phyloP scores from a whole-genome alignment of 1,284 basidiomycete genomes.

The Ceratobasidium sp. region DNA sequence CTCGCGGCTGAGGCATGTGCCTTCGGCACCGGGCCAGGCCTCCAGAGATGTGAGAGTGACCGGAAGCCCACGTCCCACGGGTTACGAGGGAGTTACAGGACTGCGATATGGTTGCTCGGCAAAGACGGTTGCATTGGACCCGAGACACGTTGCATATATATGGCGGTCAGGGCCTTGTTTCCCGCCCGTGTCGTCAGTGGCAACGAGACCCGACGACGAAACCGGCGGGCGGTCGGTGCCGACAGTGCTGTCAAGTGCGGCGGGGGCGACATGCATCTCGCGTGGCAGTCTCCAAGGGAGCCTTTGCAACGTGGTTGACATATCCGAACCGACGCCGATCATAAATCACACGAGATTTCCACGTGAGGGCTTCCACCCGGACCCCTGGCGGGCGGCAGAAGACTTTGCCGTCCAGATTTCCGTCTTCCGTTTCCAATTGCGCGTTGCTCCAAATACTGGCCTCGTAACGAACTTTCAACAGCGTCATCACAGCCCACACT shows the following conservation, averaged over 20 bases:
- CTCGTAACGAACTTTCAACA: constrained; percentile 38
- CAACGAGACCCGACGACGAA: constrained; percentile 1
- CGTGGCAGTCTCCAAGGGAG: constrained; percentile 42
- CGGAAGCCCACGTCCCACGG: constrained; percentile 29
- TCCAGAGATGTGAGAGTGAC: constrained; percentile 29
- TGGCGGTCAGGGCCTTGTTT: not conserved
- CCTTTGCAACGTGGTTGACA: constrained; percentile 40
- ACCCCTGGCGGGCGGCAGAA: constrained; percentile 29
- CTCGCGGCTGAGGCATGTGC: constrained; percentile 28
- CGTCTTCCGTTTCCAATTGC: constrained; percentile 36
- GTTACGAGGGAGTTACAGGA: constrained; percentile 33
- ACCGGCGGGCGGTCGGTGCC: constrained; percentile 19
- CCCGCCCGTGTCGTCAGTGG: not conserved
- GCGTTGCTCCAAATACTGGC: constrained; percentile 39
- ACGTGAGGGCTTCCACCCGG: constrained; percentile 37
- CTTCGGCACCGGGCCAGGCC: constrained; percentile 28
- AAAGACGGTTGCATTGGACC: constrained; percentile 30
- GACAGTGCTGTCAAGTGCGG: constrained; percentile 38
- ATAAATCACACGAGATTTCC: constrained; percentile 42
- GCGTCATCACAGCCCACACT: constrained; percentile 42
- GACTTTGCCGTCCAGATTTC: constrained; percentile 22
- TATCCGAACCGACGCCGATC: constrained; percentile 42
- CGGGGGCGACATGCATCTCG: constrained; percentile 31
- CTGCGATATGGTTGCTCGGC: constrained; percentile 26
- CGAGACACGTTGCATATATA: constrained; percentile 4